Conservation (phyloP, 2,329 filamentous ascomycete genomes). For the Didymosphaeria variabile region DNA sequence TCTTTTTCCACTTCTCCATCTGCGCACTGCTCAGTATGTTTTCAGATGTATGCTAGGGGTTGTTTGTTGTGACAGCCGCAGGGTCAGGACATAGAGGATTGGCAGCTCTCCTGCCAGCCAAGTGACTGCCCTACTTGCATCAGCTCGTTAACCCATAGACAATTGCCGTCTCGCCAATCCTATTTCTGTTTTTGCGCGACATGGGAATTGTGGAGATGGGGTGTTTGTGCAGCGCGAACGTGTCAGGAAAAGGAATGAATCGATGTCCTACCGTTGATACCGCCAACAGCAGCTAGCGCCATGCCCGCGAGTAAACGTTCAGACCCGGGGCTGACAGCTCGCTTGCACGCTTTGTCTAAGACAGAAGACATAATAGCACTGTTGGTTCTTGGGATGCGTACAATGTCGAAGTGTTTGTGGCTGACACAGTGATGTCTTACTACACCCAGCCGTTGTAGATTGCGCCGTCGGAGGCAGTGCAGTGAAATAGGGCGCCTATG, state of each 20-base stretch:
- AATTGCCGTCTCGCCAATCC: slow-evolving; percentile 12
- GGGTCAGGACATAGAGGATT: slow-evolving; percentile 3
- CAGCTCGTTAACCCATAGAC: not conserved
- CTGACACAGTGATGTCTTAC: not conserved
- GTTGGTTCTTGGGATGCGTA: not conserved
- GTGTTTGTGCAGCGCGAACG: not conserved
- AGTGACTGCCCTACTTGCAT: not conserved
- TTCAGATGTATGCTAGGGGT: not conserved
- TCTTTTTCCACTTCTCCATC: slow-evolving; percentile 6
- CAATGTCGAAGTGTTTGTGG: not conserved
- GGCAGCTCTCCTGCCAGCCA: slow-evolving; percentile 7
- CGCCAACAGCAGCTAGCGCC: slow-evolving; percentile 33
- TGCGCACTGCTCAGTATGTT: slow-evolving; percentile 10
- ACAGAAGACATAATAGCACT: slow-evolving; percentile 17
- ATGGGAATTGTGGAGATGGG: not conserved
- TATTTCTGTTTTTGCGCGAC: slow-evolving; percentile 11
- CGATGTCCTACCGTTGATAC: slow-evolving; percentile 22
- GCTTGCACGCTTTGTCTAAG: slow-evolving; percentile 27
- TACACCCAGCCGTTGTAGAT: too few relatives aligned
- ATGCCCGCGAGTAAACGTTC: slow-evolving; percentile 31
- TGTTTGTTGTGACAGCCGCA: slow-evolving; percentile 18
- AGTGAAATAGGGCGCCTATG: not conserved
- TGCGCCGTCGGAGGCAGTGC: not conserved
- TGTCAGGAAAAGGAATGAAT: slow-evolving; percentile 16
- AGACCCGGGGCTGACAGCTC: slow-evolving; percentile 27